Evolutionary conservation across 495 filamentous ascomycete species (phyloP), one percentile per base, ranked within the genome.

Genomic region (Clohesyomyces aquaticus): DNA sequence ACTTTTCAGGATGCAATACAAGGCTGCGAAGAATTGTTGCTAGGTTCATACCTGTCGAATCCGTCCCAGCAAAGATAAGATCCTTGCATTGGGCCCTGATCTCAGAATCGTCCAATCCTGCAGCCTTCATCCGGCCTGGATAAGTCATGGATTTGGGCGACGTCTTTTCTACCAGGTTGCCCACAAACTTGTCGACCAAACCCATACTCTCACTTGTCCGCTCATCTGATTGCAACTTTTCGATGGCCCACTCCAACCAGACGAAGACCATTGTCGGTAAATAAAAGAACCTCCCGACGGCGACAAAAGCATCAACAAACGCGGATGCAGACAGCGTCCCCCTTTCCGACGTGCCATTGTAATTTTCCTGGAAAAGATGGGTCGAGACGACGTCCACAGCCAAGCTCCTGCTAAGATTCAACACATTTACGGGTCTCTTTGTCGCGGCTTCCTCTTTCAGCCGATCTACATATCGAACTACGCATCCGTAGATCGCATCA

Each of bases 251-350:
- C 26, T 80, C 74, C 1, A 80, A 8, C n/a, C 70, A 61, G 9
- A 74, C 68, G 51, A 78, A 79, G 8, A 76, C 48, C 42, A 51
- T 66, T 19, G 71, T 74, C 0, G 77, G 76, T 4, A 81, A 41
- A 64, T 78, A 77, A 66, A 81, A 81, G 59, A 82, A 81, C 0
- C 80, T 70, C 2, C 80, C 79, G 1, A 81, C 74, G 9, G 79
- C 78, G 1, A 81, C 81, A 69, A 79, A 80, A 4, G 77, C 68
- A 66, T 71, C 59, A 18, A 74, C 64, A 53, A 68, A 74, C 9
- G 21, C 12, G 12, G 11, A 65, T 1, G 64, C 69, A 22, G 56
- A 63, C 22, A 74, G 38, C 38, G 48, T 48, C 0, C 64, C 62
- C 21, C 18, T 50, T n/a, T 55, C 50, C 4, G 28, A 52, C 0